Evolutionary conservation across 352 stramenopile genomes (phyloP).

Genomic region (Phytophthora sp.): DNA sequence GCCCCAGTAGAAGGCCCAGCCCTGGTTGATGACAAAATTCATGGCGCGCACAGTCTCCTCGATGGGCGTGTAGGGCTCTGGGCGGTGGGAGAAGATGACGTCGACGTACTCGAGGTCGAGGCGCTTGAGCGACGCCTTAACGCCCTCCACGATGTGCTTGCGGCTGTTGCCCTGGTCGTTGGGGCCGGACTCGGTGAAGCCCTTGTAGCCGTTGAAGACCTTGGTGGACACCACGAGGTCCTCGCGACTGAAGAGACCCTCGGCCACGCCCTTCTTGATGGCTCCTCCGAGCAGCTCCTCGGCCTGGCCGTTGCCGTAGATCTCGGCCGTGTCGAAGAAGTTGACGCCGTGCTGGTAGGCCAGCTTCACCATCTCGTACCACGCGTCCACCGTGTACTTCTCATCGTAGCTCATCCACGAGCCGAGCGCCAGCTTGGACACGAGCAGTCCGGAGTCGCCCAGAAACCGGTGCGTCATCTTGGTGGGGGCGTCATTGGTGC

Average conservation of each 20-base stretch:
- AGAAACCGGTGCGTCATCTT: slow-evolving; percentile 61
- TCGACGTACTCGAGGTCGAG: slow-evolving; percentile 30
- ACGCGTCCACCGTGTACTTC: slow-evolving; percentile 3
- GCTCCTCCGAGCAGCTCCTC: slow-evolving; percentile 34
- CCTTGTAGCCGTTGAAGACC: slow-evolving; percentile 27
- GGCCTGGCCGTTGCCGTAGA: slow-evolving; percentile 5
- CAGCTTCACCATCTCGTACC: slow-evolving; percentile 17
- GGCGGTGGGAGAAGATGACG: slow-evolving; percentile 52
- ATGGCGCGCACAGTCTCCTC: slow-evolving; percentile 21
- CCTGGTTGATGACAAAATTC: slow-evolving; percentile 13
- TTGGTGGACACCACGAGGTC: slow-evolving; percentile 45
- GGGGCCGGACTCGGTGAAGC: neutral
- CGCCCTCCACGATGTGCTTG: slow-evolving; percentile 30
- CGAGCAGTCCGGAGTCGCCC: slow-evolving; percentile 44
- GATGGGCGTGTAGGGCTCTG: slow-evolving; percentile 41
- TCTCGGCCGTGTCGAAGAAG: slow-evolving; percentile 6
- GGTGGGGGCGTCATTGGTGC: neutral
- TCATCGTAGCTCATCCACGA: slow-evolving; percentile 28
- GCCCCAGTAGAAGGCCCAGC: slow-evolving; percentile 16
- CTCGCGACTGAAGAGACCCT: neutral
- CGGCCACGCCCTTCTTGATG: slow-evolving; percentile 34
- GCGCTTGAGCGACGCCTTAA: slow-evolving; percentile 20
- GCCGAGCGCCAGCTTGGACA: slow-evolving; percentile 48
- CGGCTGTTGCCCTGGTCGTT: slow-evolving; percentile 8
- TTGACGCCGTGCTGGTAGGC: slow-evolving; percentile 6